These are phyloP conservation scores for Aquilaria malaccensis DNA, from an alignment of 345 rosid genomes.

Conservation along the genomic window DNA sequence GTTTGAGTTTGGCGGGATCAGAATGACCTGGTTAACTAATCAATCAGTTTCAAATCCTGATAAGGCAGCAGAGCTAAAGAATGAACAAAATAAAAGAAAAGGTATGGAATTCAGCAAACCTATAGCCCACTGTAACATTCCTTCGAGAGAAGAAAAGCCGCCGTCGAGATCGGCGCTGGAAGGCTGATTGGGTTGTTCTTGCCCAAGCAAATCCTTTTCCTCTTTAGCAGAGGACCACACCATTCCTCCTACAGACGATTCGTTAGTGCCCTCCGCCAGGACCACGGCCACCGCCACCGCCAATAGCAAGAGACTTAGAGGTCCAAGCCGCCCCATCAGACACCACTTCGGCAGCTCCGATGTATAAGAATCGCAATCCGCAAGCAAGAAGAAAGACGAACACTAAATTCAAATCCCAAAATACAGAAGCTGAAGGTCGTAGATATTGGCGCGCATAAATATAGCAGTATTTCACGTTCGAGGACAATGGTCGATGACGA, in stretches of 20 bases:
- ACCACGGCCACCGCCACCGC: conserved; percentile 9
- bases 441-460: too few relatives aligned
- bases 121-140: conserved; percentile 96
- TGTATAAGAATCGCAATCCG: too few relatives aligned
- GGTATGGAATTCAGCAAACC: conserved; percentile 27
- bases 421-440: too few relatives aligned
- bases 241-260: conserved; percentile 32
- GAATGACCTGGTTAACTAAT: conserved; percentile 56
- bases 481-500: too few relatives aligned
- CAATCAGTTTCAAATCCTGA: not conserved
- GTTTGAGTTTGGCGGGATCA: conserved; percentile 72
- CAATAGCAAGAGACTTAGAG: conserved; percentile 5
- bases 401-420: too few relatives aligned
- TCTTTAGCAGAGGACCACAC: conserved; percentile 66
- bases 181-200: conserved; percentile 29
- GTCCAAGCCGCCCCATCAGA: conserved; percentile 6
- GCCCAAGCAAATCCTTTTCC: conserved; percentile 47
- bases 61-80: not conserved
- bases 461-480: too few relatives aligned
- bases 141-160: conserved; percentile 87
- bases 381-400: too few relatives aligned
- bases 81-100: not conserved
- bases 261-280: conserved; percentile 36
- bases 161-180: conserved; percentile 60
- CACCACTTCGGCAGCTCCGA: too few relatives aligned